phyloP scores from a whole-genome alignment of 352 stramenopile species.

The Globisporangium polare region DNA sequence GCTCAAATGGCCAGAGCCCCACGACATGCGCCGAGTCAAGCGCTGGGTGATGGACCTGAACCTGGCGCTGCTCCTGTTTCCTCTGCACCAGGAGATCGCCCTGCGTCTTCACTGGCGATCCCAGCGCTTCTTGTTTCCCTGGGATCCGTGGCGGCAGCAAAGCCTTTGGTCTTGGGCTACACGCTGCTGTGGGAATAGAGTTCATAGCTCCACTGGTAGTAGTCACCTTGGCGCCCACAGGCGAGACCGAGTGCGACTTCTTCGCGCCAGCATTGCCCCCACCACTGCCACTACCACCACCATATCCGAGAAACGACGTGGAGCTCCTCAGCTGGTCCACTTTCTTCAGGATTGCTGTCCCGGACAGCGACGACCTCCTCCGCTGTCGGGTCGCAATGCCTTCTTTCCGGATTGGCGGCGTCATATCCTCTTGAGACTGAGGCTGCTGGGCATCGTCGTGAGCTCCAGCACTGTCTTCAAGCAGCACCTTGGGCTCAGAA shows the following conservation, averaged over 20 bases:
- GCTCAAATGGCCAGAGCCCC: slow-evolving; percentile 11
- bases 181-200: not conserved
- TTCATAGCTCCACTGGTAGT: too few relatives aligned
- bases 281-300: not conserved
- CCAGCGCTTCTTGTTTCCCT: not conserved
- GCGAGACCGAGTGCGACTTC: slow-evolving; percentile 14
- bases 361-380: slow-evolving; percentile 9
- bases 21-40: not conserved
- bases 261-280: not conserved
- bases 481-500: not conserved
- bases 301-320: not conserved
- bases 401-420: slow-evolving; percentile 1
- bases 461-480: not conserved
- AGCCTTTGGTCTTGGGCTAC: not conserved
- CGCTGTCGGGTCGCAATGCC: slow-evolving; percentile 4
- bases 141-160: slow-evolving; percentile 17
- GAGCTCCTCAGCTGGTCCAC: slow-evolving; percentile 11
- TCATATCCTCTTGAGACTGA: not conserved
- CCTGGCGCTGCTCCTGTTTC: slow-evolving; percentile 2
- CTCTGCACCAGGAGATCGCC: slow-evolving; percentile 9
- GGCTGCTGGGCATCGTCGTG: not conserved
- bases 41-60: not conserved
- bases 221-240: not conserved
- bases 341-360: slow-evolving; percentile 12
- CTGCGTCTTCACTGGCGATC: slow-evolving; percentile 1